Percentiles rank a stretch among this genome's conserved stretches.
phyloP scores from a whole-genome alignment of 73 alveolate genomes.

The Paramecium biaurelia region DNA sequence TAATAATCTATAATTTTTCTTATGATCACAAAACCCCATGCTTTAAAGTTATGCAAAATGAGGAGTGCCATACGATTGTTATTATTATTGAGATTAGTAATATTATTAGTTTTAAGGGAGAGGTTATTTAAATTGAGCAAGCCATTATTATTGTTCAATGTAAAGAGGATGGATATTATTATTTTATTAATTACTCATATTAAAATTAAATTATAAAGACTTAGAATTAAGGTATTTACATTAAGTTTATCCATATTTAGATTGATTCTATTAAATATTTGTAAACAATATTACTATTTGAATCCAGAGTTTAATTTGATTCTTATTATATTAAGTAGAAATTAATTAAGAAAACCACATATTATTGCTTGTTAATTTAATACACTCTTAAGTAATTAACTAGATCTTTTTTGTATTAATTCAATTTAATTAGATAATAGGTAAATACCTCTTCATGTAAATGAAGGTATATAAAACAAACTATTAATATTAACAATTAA shows the following conservation, averaged over 20 bases:
- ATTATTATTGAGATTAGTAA: background rate
- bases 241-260: background rate
- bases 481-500: background rate
- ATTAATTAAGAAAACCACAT: too few species aligned
- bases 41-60: background rate
- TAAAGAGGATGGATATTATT: constrained; percentile 18
- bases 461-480: background rate
- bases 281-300: too few species aligned
- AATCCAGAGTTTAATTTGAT: too few species aligned
- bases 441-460: background rate
- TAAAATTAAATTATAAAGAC: background rate
- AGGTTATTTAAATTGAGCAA: background rate
- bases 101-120: background rate
- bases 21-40: constrained; percentile 5
- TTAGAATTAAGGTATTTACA: background rate
- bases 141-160: background rate
- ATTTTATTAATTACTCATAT: background rate
- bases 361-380: too few species aligned
- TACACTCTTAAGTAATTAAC: too few species aligned
- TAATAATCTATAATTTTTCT: background rate
- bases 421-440: background rate
- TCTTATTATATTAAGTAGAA: too few species aligned
- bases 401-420: too few species aligned
- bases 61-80: background rate
- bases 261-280: background rate